Conservation (phyloP, 192 early-diverging fungal genomes). For the Anaeromyces robustus region DNA sequence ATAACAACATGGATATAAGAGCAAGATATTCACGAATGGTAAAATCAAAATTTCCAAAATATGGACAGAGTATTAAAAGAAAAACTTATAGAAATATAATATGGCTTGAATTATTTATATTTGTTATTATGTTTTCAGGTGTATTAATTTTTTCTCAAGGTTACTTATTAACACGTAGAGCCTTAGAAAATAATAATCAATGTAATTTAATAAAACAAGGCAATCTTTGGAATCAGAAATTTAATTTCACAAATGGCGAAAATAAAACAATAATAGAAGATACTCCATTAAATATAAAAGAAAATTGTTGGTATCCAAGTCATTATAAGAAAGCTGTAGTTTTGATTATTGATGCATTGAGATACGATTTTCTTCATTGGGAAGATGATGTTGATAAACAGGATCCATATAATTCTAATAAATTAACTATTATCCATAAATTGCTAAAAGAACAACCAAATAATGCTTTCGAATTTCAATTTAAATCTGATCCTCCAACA, state of each 20-base stretch:
- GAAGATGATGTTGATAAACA: constrained; percentile 26
- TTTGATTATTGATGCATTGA: constrained; percentile 56
- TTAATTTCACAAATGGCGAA: neutral
- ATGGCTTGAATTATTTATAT: neutral
- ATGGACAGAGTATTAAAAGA: neutral
- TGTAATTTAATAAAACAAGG: neutral
- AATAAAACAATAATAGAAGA: neutral
- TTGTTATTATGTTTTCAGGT: neutral
- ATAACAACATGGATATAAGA: neutral
- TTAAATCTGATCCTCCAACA: constrained; percentile 61
- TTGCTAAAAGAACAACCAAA: constrained; percentile 27
- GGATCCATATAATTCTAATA: constrained; percentile 17
- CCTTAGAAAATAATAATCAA: neutral
- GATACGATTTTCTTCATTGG: constrained; percentile 32
- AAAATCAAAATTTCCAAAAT: neutral
- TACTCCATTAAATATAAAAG: neutral
- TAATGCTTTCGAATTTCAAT: constrained; percentile 42
- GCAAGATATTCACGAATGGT: neutral
- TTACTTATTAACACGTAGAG: neutral
- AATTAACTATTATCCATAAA: constrained; percentile 31
- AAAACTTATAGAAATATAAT: neutral
- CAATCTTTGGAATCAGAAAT: neutral
- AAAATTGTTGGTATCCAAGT: neutral
- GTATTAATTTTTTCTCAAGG: neutral
- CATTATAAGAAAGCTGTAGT: constrained; percentile 21